Conservation (phyloP, 1,284 basidiomycete genomes). For the Afroboletus lepidellus region DNA sequence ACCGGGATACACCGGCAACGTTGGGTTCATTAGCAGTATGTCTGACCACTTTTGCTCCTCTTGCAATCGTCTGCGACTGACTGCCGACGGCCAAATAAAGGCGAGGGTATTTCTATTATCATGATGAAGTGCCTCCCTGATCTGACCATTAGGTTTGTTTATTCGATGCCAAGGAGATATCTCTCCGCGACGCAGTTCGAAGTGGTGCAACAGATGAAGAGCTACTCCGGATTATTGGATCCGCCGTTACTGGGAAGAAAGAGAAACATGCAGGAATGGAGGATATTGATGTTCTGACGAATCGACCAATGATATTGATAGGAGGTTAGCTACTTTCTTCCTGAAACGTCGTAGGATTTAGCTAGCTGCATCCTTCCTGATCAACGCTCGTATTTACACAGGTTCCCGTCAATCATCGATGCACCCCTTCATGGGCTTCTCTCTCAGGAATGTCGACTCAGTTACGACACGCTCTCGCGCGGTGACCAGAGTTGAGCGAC, state of each 20-base stretch:
- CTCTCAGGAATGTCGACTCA: not conserved
- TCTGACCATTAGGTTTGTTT: constrained; percentile 66
- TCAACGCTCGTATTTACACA: constrained; percentile 26
- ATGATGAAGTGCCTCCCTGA: constrained; percentile 9
- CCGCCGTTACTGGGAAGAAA: constrained; percentile 72
- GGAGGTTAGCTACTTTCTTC: constrained; percentile 69
- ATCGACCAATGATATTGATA: constrained; percentile 88
- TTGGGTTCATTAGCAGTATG: constrained; percentile 92
- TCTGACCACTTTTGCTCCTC: constrained; percentile 88
- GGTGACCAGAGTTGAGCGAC: constrained; percentile 15
- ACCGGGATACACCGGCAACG: constrained; percentile 68
- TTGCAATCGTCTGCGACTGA: constrained; percentile 82
- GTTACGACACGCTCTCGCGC: not conserved
- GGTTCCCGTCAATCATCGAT: constrained; percentile 15
- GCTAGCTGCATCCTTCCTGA: constrained; percentile 25
- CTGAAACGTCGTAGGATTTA: constrained; percentile 20
- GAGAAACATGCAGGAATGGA: constrained; percentile 86
- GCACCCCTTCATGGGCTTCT: not conserved
- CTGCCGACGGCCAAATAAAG: constrained; percentile 89
- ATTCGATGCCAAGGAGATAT: constrained; percentile 83
- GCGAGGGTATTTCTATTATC: constrained; percentile 37
- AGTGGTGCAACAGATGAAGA: constrained; percentile 60
- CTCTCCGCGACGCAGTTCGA: constrained; percentile 75
- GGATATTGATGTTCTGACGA: constrained; percentile 70
- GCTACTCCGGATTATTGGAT: constrained; percentile 62